phyloP scores from a whole-genome alignment of 371 early-diverging fungal genomes.

The Syncephalastrum contaminatum region DNA sequence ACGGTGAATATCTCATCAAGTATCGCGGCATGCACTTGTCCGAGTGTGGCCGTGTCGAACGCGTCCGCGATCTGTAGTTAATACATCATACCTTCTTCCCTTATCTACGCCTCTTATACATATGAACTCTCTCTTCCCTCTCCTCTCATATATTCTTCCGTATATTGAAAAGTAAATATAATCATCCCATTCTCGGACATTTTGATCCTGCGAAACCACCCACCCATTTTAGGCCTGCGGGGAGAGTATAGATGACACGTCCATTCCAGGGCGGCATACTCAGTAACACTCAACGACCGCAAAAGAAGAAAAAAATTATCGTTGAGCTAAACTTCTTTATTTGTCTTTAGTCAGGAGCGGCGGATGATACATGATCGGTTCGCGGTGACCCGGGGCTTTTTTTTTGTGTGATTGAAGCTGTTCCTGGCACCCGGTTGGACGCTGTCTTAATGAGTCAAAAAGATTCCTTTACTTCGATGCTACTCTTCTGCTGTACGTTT shows the following conservation, averaged over 20 bases:
- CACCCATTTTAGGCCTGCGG: background rate
- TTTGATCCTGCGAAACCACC: background rate
- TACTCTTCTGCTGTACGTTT: too few species aligned
- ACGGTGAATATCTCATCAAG: constrained; percentile 61
- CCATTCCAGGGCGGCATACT: background rate
- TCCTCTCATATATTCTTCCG: too few species aligned
- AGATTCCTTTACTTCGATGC: too few species aligned
- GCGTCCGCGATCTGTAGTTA: constrained; percentile 40
- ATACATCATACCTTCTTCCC: background rate
- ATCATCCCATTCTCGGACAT: too few species aligned
- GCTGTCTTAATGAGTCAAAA: constrained; percentile 1
- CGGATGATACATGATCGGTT: too few species aligned
- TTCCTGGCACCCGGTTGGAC: background rate
- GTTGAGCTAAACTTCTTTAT: too few species aligned
- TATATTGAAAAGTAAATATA: too few species aligned
- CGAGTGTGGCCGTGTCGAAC: constrained; percentile 51
- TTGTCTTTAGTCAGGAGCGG: too few species aligned
- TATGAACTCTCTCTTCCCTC: too few species aligned
- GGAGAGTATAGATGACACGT: too few species aligned
- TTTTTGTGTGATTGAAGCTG: background rate
- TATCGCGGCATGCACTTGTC: constrained; percentile 60
- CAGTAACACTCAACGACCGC: background rate
- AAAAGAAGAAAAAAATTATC: background rate
- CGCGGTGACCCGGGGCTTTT: background rate
- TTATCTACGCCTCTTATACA: too few species aligned